Conservation (phyloP, 371 early-diverging fungal species). For the Apophysomyces sp. region DNA sequence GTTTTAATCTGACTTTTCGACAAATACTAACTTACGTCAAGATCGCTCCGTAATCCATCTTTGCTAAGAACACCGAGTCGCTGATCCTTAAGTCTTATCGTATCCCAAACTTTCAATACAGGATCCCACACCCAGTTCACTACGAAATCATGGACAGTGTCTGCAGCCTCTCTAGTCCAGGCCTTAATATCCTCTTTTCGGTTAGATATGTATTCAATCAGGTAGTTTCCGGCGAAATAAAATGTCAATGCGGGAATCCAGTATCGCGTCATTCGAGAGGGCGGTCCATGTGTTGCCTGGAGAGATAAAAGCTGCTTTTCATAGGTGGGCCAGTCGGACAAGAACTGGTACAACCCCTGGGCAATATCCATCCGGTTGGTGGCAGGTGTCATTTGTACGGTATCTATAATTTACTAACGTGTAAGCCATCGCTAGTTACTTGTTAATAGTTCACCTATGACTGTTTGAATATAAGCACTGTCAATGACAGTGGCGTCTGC, state of each 20-base stretch:
- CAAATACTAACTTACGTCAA: constrained; percentile 53
- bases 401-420: background rate
- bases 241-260: constrained; percentile 59
- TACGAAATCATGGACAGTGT: constrained; percentile 58
- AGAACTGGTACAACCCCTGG: constrained; percentile 4
- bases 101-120: constrained; percentile 72
- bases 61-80: constrained; percentile 75
- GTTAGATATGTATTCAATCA: constrained; percentile 36
- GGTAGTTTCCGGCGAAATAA: constrained; percentile 38
- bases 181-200: constrained; percentile 52
- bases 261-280: constrained; percentile 47
- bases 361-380: background rate
- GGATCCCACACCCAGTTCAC: constrained; percentile 85
- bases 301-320: constrained; percentile 13
- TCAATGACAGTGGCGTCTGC: background rate
- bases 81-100: constrained; percentile 79
- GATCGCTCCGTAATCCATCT: constrained; percentile 75
- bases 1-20: background rate
- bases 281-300: constrained; percentile 38
- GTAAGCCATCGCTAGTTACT: constrained; percentile 17
- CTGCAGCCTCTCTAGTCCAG: constrained; percentile 45
- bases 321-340: constrained; percentile 10
- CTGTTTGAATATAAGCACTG: constrained; percentile 1
- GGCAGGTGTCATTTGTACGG: background rate
- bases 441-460: constrained; percentile 4